These are phyloP conservation scores for Postia placenta DNA, from an alignment of 768 basidiomycete genomes.

Conservation along the genomic window DNA sequence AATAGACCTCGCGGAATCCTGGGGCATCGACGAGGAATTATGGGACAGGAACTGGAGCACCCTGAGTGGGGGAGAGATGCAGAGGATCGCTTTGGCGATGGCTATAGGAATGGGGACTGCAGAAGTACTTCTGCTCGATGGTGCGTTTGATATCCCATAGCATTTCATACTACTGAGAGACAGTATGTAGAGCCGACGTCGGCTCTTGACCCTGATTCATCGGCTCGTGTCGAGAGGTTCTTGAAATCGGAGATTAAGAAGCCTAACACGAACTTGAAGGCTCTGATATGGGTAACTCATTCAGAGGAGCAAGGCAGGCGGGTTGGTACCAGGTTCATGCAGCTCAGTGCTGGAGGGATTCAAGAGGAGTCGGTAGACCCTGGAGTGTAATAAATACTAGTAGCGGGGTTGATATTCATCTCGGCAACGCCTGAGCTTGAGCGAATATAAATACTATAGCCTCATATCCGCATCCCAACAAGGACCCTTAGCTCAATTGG, in stretches of 20 bases:
- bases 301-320: slow-evolving; percentile 73
- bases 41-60: slow-evolving; percentile 80
- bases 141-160: slow-evolving; percentile 33
- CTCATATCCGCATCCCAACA: background rate
- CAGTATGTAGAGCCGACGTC: slow-evolving; percentile 81
- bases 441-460: background rate
- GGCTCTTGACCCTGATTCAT: slow-evolving; percentile 70
- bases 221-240: slow-evolving; percentile 57
- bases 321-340: slow-evolving; percentile 65
- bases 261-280: slow-evolving; percentile 48
- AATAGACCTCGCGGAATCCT: slow-evolving; percentile 48
- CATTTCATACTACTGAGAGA: background rate
- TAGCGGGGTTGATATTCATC: background rate
- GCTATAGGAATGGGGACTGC: slow-evolving; percentile 69
- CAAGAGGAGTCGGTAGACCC: slow-evolving; percentile 17
- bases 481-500: slow-evolving; percentile 55
- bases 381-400: slow-evolving; percentile 23
- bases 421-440: background rate
- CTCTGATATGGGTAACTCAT: slow-evolving; percentile 86
- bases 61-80: slow-evolving; percentile 83
- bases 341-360: slow-evolving; percentile 23
- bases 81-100: slow-evolving; percentile 74
- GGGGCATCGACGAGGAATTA: slow-evolving; percentile 62
- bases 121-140: slow-evolving; percentile 75
- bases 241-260: slow-evolving; percentile 48